Evolutionary conservation across 192 early-diverging fungal species (phyloP).

Genomic region (Radiomyces spectabilis): DNA sequence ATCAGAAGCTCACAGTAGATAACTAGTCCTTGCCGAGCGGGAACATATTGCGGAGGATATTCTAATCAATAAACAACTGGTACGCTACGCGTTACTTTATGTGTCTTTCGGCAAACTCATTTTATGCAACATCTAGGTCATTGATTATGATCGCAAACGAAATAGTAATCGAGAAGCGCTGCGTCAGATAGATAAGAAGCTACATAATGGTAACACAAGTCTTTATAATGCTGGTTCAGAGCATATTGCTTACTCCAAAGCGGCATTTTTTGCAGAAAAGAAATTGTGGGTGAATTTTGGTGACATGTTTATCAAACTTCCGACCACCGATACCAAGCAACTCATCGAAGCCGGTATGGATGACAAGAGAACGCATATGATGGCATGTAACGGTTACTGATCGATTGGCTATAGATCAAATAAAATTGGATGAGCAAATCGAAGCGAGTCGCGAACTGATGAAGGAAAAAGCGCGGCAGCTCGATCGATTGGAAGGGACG

Average conservation of each 20-base stretch:
- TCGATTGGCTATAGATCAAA: conserved; percentile 34
- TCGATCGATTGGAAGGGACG: conserved; percentile 44
- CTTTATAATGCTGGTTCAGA: background rate
- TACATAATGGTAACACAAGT: background rate
- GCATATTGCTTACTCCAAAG: no score
- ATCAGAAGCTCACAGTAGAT: background rate
- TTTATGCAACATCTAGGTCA: no score
- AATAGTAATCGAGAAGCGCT: conserved; percentile 53
- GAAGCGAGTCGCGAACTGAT: conserved; percentile 31
- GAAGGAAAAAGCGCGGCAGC: conserved; percentile 31
- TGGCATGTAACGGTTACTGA: background rate
- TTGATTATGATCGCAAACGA: conserved; percentile 50
- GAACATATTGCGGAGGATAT: conserved; percentile 48
- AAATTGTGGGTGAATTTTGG: conserved; percentile 54
- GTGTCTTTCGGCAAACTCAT: background rate
- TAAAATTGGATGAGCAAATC: conserved; percentile 38
- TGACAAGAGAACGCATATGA: background rate
- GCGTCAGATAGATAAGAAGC: conserved; percentile 30
- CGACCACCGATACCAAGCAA: conserved; percentile 36
- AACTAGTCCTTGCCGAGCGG: conserved; percentile 33
- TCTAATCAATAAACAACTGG: conserved; percentile 48
- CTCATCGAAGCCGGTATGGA: conserved; percentile 47
- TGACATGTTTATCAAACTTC: conserved; percentile 52
- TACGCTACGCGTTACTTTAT: conserved; percentile 8
- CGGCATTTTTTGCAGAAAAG: conserved; percentile 31